Evolutionary conservation across 2,329 filamentous ascomycete genomes (phyloP).

Genomic region (Zalaria sp.): DNA sequence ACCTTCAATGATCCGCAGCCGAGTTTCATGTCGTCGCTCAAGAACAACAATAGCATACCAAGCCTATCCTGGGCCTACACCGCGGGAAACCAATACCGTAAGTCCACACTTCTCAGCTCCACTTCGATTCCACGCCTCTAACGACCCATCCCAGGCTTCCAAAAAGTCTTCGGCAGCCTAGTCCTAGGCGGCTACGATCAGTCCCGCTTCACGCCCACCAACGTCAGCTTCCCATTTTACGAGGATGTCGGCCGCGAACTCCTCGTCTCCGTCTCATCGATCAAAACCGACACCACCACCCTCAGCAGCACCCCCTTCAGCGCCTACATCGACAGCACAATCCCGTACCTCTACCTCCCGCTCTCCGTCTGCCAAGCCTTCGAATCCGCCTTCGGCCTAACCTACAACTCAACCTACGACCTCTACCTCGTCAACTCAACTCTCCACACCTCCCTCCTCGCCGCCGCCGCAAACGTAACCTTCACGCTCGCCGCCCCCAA

Average conservation of each 20-base stretch:
- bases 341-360: constrained; percentile 51
- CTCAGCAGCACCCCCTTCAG: constrained; percentile 21
- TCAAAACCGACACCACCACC: constrained; percentile 11
- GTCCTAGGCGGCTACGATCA: constrained; percentile 24
- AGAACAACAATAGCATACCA: constrained; percentile 16
- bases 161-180: constrained; percentile 21
- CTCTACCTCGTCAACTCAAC: constrained; percentile 21
- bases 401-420: constrained; percentile 13
- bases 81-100: constrained; percentile 22
- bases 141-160: constrained; percentile 5
- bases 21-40: constrained; percentile 18
- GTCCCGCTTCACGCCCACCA: constrained; percentile 19
- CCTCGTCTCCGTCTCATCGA: constrained; percentile 16
- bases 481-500: constrained; percentile 15
- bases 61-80: constrained; percentile 23
- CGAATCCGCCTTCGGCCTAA: constrained; percentile 20
- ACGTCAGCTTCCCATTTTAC: constrained; percentile 16
- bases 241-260: constrained; percentile 18
- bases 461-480: constrained; percentile 16
- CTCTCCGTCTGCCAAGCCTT: constrained; percentile 22
- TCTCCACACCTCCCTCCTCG: constrained; percentile 12
- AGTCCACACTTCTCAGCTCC: not conserved
- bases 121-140: too few relatives aligned
- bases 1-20: constrained; percentile 18
- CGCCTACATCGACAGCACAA: constrained; percentile 49